Evolutionary conservation across 1,139 yeast genomes (phyloP), one percentile per base, ranked within the genome.

Genomic region (Candida sanyaensis): DNA sequence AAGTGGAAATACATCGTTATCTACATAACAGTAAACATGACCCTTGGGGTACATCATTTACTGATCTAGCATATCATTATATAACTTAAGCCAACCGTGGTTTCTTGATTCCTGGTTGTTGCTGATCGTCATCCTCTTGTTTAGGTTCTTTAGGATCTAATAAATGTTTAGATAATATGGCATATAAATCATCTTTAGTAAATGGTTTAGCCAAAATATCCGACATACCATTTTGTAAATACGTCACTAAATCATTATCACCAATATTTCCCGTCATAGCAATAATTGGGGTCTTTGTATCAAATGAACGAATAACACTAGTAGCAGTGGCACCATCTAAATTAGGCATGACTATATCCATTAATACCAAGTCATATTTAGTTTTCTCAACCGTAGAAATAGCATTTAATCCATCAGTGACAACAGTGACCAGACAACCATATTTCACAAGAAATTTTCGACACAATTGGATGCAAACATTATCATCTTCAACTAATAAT

Each of bases 291-390:
- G 96, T 89, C 50, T 78, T 80, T 24, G 84, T 83, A 62, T 90
- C 96, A 63, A 88, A 88, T 17, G 87, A 83, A 55, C 97, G 76
- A 50, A 92, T 90, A 39, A 90, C 84, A 44, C 90, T 84, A 2
- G 97, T 86, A 1, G 97, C 96, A 1, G 96, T 86, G 6, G 96
- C 96, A 42, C 98, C 98, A 64, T 92, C 97, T 47, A 92, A 71
- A 62, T 88, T 88, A 2, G 97, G 97, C 93, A 92, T 88, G 24
- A 92, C 96, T 46, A 88, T 89, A 67, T 91, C 97, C 96, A 92
- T 90, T 46, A 92, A 70, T 1, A 92, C 96, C 50, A 91, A 71
- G 64, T 91, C 96, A 61, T 86, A 91, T 57, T 84, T 81, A 33
- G 83, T 80, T 49, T 80, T 81, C 63, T 89, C 96, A 42, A 89